Percentiles rank a stretch among this genome's conserved stretches.
phyloP scores from a whole-genome alignment of 2,329 filamentous ascomycete species.

The Aspergillus caelatus region DNA sequence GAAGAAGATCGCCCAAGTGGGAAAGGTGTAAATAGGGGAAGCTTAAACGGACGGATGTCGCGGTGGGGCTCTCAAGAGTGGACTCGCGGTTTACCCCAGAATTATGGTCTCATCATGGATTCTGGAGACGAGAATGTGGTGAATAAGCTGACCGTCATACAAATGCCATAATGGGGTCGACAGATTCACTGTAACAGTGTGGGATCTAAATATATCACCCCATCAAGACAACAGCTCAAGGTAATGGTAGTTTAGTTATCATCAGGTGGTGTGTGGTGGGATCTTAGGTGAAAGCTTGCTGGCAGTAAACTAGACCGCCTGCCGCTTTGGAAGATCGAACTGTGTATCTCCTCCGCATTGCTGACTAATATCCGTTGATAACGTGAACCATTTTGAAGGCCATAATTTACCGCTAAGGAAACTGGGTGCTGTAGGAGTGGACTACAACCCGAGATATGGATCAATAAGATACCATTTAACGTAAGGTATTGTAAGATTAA shows the following conservation, averaged over 20 bases:
- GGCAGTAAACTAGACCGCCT: not conserved
- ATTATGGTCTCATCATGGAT: not conserved
- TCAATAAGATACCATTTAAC: not conserved
- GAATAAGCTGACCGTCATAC: not conserved
- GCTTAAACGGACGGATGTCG: not conserved
- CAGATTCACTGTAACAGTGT: not conserved
- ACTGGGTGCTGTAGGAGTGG: not conserved
- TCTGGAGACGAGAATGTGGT: not conserved
- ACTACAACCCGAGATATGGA: not conserved
- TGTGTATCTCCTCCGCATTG: not conserved
- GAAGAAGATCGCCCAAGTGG: not conserved
- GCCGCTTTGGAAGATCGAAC: not conserved
- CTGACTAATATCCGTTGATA: not conserved
- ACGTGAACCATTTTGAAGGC: not conserved
- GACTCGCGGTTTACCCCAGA: not conserved
- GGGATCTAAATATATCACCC: not conserved
- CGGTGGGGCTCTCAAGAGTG: constrained; percentile 6
- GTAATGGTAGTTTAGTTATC: not conserved
- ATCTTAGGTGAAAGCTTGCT: not conserved
- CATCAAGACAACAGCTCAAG: not conserved
- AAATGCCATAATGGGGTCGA: not conserved
- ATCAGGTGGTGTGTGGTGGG: not conserved
- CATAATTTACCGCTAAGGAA: not conserved
- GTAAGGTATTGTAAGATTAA: constrained; percentile 3
- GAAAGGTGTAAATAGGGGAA: constrained; percentile 11